phyloP scores from a whole-genome alignment of 2,329 filamentous ascomycete species.

The Penicillium sp. region DNA sequence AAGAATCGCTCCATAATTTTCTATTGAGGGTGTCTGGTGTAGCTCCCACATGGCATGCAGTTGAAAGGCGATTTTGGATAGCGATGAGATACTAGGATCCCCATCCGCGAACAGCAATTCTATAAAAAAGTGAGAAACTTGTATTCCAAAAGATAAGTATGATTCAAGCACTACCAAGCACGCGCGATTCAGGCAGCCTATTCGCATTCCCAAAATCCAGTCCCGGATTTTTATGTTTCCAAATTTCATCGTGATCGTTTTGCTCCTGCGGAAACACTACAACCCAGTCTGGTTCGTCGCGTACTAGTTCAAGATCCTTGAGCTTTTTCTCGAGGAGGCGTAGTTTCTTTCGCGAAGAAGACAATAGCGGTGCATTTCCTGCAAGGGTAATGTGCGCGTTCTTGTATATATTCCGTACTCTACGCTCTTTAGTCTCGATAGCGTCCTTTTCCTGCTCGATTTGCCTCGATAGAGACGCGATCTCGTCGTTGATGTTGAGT shows the following conservation, averaged over 20 bases:
- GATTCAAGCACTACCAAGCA: slow-evolving; percentile 3
- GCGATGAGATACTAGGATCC: neutral
- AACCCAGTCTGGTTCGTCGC: neutral
- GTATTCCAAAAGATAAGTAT: neutral
- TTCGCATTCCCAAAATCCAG: neutral
- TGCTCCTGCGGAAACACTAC: neutral
- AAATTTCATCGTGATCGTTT: neutral
- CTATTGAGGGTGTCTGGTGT: neutral
- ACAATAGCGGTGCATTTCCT: too few relatives aligned
- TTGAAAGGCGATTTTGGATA: neutral
- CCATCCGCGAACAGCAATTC: neutral
- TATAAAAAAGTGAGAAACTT: neutral
- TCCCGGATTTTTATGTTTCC: neutral
- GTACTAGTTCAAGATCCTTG: too few relatives aligned
- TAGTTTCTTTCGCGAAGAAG: too few relatives aligned
- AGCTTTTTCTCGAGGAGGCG: too few relatives aligned
- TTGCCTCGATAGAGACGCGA: too few relatives aligned
- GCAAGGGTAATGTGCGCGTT: too few relatives aligned
- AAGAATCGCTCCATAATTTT: neutral
- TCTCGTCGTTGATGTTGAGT: too few relatives aligned
- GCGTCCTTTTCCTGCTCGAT: too few relatives aligned
- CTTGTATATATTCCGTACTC: too few relatives aligned
- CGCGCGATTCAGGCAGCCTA: neutral
- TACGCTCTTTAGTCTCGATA: too few relatives aligned
- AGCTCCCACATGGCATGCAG: neutral